Evolutionary conservation across 1,139 yeast genomes (phyloP), one percentile per base, ranked within the genome.

Genomic region (Hanseniaspora gamundiae): DNA sequence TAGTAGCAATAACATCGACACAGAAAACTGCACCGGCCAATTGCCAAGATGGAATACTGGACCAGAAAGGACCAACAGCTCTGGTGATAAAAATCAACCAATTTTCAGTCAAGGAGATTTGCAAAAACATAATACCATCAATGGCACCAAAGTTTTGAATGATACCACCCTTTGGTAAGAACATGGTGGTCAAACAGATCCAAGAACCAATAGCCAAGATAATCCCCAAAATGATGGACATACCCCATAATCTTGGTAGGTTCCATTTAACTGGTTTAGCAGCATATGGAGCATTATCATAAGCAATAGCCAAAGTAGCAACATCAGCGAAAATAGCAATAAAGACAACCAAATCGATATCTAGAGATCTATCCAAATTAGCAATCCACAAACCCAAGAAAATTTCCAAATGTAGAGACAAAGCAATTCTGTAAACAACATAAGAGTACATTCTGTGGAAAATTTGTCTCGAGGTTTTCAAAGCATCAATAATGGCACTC

Each of bases 261-360:
- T 91, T 88, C 98, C 98, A 91, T 73, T 91, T 91, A 64, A 91
- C 97, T 60, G 98, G 98, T 64, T 74, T 73, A 68, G 86, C 94
- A 68, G 91, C 93, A 76, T 75, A 91, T 64, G 97, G 98, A 71
- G 98, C 98, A 60, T 91, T 83, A 70, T 85, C 95, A 70, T 85
- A 85, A 69, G 94, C 95, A 76, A 85, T 84, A 55, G 95, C 88
- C 65, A 85, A 73, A 59, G 95, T 85, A 54, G 95, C 95, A 73
- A 85, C 93, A 73, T 85, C 94, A 65, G 94, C 95, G 66, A 85
- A 85, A 66, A 85, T 82, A 57, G 94, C 95, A 78, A 85, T 81
- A 77, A 85, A 85, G 60, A 85, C 95, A 73, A 85, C 78, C 68
- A 85, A 76, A 68, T 84, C 79, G 74, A 83, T 83, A 72, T 82